Evolutionary conservation across 2,329 filamentous ascomycete species (phyloP).

Genomic region (Aspergillus sp.): DNA sequence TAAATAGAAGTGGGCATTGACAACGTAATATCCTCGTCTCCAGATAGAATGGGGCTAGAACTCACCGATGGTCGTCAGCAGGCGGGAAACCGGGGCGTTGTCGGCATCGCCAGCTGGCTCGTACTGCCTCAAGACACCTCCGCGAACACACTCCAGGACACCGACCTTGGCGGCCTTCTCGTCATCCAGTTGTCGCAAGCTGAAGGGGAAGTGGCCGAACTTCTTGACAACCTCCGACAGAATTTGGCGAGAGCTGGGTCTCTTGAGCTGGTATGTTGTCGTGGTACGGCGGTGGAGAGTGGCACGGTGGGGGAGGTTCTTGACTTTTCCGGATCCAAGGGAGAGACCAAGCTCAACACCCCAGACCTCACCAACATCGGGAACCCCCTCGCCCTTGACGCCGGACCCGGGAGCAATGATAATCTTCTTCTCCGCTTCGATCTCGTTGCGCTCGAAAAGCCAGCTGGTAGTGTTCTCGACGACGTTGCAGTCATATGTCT

Average conservation of each 20-base stretch:
- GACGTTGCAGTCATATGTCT: slow-evolving; percentile 86
- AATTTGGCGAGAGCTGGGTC: slow-evolving; percentile 88
- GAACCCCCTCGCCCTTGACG: slow-evolving; percentile 85
- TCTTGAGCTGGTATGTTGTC: slow-evolving; percentile 91
- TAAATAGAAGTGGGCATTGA: not conserved
- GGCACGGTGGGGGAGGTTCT: slow-evolving; percentile 82
- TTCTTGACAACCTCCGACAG: slow-evolving; percentile 95
- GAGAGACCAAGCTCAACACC: slow-evolving; percentile 95
- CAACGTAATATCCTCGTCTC: not conserved
- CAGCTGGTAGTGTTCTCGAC: slow-evolving; percentile 99
- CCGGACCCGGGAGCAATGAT: slow-evolving; percentile 81
- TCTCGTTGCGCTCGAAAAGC: slow-evolving; percentile 95
- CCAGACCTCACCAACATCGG: slow-evolving; percentile 93
- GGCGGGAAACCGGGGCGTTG: slow-evolving; percentile 77
- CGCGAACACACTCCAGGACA: slow-evolving; percentile 92
- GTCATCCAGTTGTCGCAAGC: slow-evolving; percentile 92
- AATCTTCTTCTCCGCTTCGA: slow-evolving; percentile 98
- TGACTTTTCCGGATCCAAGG: slow-evolving; percentile 90
- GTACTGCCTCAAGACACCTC: slow-evolving; percentile 91
- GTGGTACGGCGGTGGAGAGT: slow-evolving; percentile 92
- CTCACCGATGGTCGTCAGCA: slow-evolving; percentile 92
- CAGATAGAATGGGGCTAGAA: slow-evolving; percentile 27
- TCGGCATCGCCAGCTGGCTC: slow-evolving; percentile 96
- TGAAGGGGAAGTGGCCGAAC: slow-evolving; percentile 98
- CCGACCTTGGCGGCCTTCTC: slow-evolving; percentile 95